These are phyloP conservation scores for Aschersonia sp. DNA, from an alignment of 2,329 filamentous ascomycete genomes.

Conservation along the genomic window DNA sequence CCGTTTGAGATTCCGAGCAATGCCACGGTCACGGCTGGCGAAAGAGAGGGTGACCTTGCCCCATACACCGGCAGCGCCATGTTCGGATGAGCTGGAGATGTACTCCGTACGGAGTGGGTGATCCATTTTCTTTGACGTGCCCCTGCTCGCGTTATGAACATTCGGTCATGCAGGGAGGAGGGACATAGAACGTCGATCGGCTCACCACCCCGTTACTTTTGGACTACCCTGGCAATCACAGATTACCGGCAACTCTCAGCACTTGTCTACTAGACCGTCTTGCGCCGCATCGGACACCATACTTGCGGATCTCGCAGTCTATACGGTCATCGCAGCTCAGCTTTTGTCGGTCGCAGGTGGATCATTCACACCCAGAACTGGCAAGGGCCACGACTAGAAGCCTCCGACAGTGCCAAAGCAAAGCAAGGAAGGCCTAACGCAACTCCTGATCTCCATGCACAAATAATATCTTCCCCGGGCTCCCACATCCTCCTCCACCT, in stretches of 20 bases:
- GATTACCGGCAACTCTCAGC: no score
- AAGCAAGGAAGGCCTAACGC: not conserved
- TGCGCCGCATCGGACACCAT: no score
- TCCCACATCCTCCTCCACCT: not conserved
- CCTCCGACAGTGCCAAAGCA: not conserved
- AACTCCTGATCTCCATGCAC: not conserved
- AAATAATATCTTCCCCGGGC: not conserved
- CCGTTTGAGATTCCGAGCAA: not conserved
- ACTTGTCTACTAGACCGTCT: no score
- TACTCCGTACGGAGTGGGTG: not conserved
- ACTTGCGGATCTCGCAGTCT: no score
- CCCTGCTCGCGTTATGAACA: not conserved
- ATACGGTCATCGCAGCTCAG: no score
- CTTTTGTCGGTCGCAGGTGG: not conserved
- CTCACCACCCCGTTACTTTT: no score
- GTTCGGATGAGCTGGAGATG: not conserved
- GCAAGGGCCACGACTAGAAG: not conserved
- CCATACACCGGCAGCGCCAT: not conserved
- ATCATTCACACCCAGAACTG: not conserved
- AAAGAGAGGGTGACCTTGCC: not conserved
- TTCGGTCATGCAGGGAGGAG: not conserved
- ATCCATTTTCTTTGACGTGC: not conserved
- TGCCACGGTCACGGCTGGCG: not conserved
- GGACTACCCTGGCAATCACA: no score
- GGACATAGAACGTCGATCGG: no score